Base-by-base conservation (phyloP, 371 early-diverging fungal species). In the Zopfochytrium polystomum region DNA sequence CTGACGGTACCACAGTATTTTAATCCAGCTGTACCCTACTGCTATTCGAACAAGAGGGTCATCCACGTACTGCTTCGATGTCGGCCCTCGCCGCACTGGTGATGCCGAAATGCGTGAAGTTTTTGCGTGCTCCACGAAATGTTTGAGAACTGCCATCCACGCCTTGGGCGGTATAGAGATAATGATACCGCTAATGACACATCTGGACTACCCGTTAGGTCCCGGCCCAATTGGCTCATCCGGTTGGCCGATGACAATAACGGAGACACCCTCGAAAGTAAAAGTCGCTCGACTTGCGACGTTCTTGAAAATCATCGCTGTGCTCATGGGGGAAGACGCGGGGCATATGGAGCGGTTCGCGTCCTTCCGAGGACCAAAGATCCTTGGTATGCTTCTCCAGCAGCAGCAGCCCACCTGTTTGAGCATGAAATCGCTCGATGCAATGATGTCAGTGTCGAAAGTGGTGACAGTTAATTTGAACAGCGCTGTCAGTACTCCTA, bases 91-190 rank as follows among this genome's bases (percentile, higher is more conserved):
- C 22, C 52, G 60, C 9, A 7, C 32, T 29, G 63, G 56, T 27
- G 52, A 63, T 5, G 49, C 42, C n/a, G 46, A 62, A 11, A 63
- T 67, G 55, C 5, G 59, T 43, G 48, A 67, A 11, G 70, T 73
- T 23, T 65, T 73, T 27, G 63, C 74, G 22, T 75, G 81, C 56
- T 71, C 79, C 1, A 78, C 77, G 20, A 67, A 76, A 34, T 77
- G 75, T 50, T 53, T 82, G 26, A 67, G 70, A 26, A 78, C 73
- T 32, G 77, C 79, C 1, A 60, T 82, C 30, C 75, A 75, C 51
- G 78, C 76, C 11, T 56, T 82, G 33, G 83, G 83, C 31, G 80
- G 80, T 18, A 58, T 80, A 23, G 77, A 77, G 52, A 69, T 82
- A 33, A 48, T 80, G 25, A 67, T 78, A 30, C 81, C 81, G 1